Evolutionary conservation across 2,329 filamentous ascomycete genomes (phyloP), one percentile per base, ranked within the genome.

Genomic region (Phoma sp.): DNA sequence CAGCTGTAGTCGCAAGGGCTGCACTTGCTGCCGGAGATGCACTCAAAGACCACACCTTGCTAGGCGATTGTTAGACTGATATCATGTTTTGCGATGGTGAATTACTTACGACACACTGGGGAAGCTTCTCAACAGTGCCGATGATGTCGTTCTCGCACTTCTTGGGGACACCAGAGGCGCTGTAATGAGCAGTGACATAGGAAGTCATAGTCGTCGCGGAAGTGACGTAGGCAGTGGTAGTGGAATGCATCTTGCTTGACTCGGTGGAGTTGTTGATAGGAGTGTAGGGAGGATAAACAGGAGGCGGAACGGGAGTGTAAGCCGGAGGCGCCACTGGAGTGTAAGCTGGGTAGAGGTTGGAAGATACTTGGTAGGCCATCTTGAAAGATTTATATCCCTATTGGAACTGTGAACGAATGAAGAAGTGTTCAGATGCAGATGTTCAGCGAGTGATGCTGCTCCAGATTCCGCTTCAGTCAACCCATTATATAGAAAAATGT

Each of bases 31-130:
- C 55, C 54, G 43, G 41, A 49, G 36, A 50, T 55, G 48, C 41
- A 48, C 19, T 52, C 32, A 43, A 67, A 65, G 36, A 51, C 47
- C 21, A 54, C 43, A 37, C 45, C 50, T 25, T 55, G 52, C 37
- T 39, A 22, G 6, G 41, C 55, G n/a, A 55, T 54, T 57, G 31
- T 43, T 13, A 8, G n/a, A 13, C 10, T 40, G 29, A 31, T 31
- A 5, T 13, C 10, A 13, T 31, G 29, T 13, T 24, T 8, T 33
- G 46, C 32, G 46, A 27, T 50, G 13, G 9, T 7, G 12, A 10
- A 15, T 19, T 19, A 22, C 37, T 17, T 48, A 10, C 36, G 36
- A 58, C 50, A 43, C 36, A 48, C 39, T 55, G 41, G 31, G 43
- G 50, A 35, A 51, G 44, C 45, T 47, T 45, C 50, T 57, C 19